A percentile compares a stretch with the other conserved stretches of the same genome.
Evolutionary conservation across 441 rosid species (phyloP).

Genomic region (Erodium texanum): DNA sequence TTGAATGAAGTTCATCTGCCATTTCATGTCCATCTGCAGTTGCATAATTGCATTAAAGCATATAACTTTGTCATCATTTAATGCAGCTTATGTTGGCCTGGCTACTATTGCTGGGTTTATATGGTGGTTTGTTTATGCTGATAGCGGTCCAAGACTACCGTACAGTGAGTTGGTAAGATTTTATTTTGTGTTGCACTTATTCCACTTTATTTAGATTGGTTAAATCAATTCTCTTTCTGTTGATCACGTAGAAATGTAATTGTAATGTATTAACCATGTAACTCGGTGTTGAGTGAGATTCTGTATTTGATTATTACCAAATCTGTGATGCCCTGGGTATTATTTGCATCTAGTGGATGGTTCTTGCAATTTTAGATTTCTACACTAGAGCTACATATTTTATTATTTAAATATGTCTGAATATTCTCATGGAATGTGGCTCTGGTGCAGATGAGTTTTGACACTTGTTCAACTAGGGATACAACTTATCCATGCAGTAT

Average conservation of each 20-base stretch:
- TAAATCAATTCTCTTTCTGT: conserved; percentile 3
- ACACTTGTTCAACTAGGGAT: conserved; percentile 77
- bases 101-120: conserved; percentile 97
- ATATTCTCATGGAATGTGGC: neutral
- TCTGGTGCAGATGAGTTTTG: conserved; percentile 75
- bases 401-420: neutral
- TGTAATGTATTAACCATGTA: neutral
- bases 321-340: neutral
- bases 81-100: conserved; percentile 94
- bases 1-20: no score
- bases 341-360: neutral
- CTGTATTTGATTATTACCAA: neutral
- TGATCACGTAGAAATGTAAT: neutral
- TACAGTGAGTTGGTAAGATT: conserved; percentile 75
- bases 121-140: conserved; percentile 94
- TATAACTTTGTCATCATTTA: conserved; percentile 12
- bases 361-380: neutral
- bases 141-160: conserved; percentile 77
- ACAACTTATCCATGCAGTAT: conserved; percentile 83
- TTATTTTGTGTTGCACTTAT: conserved; percentile 8
- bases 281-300: neutral
- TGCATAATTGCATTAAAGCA: neutral
- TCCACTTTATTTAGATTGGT: conserved; percentile 10
- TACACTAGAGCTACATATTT: neutral
- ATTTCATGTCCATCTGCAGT: neutral